phyloP scores from a whole-genome alignment of 306 rosid species.

The Sindora glabra region DNA sequence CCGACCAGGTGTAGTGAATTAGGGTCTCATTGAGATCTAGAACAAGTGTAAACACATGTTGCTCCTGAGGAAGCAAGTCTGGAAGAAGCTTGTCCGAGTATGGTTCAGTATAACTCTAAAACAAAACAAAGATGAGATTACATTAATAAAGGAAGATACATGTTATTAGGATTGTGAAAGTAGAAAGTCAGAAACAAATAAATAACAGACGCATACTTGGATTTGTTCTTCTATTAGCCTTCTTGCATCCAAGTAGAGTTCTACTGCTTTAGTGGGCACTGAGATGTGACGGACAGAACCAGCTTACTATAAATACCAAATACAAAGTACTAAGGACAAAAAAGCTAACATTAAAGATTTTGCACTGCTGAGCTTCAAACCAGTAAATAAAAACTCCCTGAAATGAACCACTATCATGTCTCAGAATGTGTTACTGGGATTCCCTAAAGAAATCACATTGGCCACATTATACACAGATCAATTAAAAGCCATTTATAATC shows the following conservation, averaged over 20 bases:
- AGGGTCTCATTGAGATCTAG: slow-evolving; percentile 91
- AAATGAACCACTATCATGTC: no score
- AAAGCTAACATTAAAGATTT: background rate
- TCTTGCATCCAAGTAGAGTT: slow-evolving; percentile 75
- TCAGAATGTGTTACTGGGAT: no score
- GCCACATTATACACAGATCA: no score
- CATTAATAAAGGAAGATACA: background rate
- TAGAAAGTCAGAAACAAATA: slow-evolving; percentile 4
- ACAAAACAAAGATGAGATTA: slow-evolving; percentile 6
- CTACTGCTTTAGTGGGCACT: slow-evolving; percentile 84
- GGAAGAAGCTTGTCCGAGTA: slow-evolving; percentile 95
- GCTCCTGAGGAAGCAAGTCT: slow-evolving; percentile 80
- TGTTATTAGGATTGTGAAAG: background rate
- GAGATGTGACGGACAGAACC: slow-evolving; percentile 21
- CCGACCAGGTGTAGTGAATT: slow-evolving; percentile 87
- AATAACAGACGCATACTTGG: slow-evolving; percentile 35
- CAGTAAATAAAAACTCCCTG: no score
- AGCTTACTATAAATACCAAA: slow-evolving; percentile 5
- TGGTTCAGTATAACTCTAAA: slow-evolving; percentile 83
- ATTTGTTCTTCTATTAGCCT: slow-evolving; percentile 75
- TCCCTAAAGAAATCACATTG: no score
- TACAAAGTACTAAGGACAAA: background rate
- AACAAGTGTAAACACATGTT: slow-evolving; percentile 85
- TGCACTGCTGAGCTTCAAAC: background rate
- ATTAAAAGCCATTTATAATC: no score